phyloP scores from a whole-genome alignment of 371 early-diverging fungal species.

The Rozella allomycis region DNA sequence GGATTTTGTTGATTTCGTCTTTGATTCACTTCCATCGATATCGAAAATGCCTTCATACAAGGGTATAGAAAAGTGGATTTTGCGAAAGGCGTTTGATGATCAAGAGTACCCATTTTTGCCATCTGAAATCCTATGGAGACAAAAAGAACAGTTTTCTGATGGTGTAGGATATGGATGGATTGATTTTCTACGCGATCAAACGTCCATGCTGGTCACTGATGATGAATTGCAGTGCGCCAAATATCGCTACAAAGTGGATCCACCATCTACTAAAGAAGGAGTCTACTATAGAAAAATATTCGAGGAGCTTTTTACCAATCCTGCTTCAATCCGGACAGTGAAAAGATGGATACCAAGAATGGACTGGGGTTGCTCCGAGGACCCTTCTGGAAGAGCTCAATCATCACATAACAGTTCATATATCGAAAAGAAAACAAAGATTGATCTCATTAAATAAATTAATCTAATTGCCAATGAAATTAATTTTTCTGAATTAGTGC shows the following conservation, averaged over 20 bases:
- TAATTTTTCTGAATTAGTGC: too few species aligned
- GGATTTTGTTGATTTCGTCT: slow-evolving; percentile 62
- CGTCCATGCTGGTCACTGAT: slow-evolving; percentile 45
- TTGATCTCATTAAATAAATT: too few species aligned
- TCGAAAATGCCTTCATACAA: slow-evolving; percentile 24
- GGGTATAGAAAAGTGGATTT: slow-evolving; percentile 57
- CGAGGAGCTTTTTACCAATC: slow-evolving; percentile 74
- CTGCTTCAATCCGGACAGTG: slow-evolving; percentile 62
- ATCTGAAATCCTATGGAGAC: slow-evolving; percentile 74
- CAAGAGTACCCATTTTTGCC: slow-evolving; percentile 52
- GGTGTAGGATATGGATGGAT: slow-evolving; percentile 95
- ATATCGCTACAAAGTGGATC: slow-evolving; percentile 57
- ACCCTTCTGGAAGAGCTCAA: slow-evolving; percentile 92
- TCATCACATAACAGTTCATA: slow-evolving; percentile 56
- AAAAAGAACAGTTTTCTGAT: slow-evolving; percentile 94
- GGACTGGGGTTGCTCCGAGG: slow-evolving; percentile 88
- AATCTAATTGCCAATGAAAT: too few species aligned
- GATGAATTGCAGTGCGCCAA: slow-evolving; percentile 41
- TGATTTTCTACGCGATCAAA: slow-evolving; percentile 56
- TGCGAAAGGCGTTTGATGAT: slow-evolving; percentile 20
- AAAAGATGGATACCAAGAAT: slow-evolving; percentile 83
- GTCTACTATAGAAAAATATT: slow-evolving; percentile 78
- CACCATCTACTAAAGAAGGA: slow-evolving; percentile 84
- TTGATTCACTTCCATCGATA: slow-evolving; percentile 53
- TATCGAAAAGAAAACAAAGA: neutral